These are phyloP conservation scores for Saccharomycodes ludwigii DNA, from an alignment of 805 yeast genomes.

Conservation along the genomic window DNA sequence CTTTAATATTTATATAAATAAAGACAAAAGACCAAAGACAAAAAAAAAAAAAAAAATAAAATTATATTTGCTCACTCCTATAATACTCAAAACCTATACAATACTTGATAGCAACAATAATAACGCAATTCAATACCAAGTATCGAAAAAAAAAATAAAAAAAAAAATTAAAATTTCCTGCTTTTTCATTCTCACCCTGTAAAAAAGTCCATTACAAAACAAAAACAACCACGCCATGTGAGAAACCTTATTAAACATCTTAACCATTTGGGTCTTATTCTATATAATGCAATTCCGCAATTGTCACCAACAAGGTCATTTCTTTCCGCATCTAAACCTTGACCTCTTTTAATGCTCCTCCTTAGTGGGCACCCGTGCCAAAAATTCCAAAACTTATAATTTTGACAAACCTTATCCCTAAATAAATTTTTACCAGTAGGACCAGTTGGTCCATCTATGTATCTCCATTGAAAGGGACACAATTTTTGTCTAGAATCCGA, in stretches of 20 bases:
- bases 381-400: conserved; percentile 83
- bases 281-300: conserved; percentile 56
- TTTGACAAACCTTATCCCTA: conserved; percentile 64
- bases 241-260: conserved; percentile 34
- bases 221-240: conserved; percentile 53
- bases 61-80: not conserved
- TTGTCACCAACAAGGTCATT: conserved; percentile 55
- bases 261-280: conserved; percentile 40
- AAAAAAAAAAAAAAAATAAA: not conserved
- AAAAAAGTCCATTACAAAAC: conserved; percentile 37
- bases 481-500: conserved; percentile 72
- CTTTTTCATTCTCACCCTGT: conserved; percentile 16
- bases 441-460: conserved; percentile 88
- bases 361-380: conserved; percentile 70
- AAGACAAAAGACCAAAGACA: not conserved
- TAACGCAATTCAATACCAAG: too few relatives aligned
- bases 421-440: conserved; percentile 70
- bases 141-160: too few relatives aligned
- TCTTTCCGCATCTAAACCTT: conserved; percentile 61
- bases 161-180: not conserved
- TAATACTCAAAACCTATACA: not conserved
- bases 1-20: too few relatives aligned
- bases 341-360: conserved; percentile 62
- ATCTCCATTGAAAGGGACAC: conserved; percentile 82
- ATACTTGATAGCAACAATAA: too few relatives aligned